Percentiles rank a stretch among this genome's conserved stretches.
Conservation (phyloP, 1,284 basidiomycete species). For the Puccinia coronata region DNA sequence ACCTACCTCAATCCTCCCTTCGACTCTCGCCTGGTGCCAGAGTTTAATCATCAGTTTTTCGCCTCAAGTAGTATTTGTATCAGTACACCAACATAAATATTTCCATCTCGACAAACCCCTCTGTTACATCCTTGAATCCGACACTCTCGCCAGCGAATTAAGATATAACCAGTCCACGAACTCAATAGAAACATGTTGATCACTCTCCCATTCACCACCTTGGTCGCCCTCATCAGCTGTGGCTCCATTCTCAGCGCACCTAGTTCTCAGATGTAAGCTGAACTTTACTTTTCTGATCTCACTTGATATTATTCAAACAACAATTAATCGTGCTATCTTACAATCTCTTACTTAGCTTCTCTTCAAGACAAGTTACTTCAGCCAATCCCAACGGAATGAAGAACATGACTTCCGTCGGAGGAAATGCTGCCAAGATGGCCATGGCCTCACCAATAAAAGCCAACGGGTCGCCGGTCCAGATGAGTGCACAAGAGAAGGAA, state of each 20-base stretch:
- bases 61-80: neutral
- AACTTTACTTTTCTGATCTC: too few species aligned
- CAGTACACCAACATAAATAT: neutral
- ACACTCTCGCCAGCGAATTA: neutral
- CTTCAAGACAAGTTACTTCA: neutral
- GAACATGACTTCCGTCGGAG: neutral
- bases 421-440: neutral
- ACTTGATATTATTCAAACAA: neutral
- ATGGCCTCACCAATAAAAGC: neutral
- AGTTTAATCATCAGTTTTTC: neutral
- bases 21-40: conserved; percentile 15
- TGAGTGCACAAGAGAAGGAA: conserved; percentile 9
- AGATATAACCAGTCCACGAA: neutral
- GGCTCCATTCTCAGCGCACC: conserved; percentile 7
- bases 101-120: neutral
- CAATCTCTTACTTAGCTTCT: neutral
- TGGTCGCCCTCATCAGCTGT: conserved; percentile 22
- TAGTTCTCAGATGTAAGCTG: neutral
- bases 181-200: neutral
- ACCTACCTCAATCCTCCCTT: neutral
- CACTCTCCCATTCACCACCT: conserved; percentile 15
- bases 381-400: neutral
- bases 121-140: neutral
- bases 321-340: neutral
- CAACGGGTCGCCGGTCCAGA: neutral